Conservation (phyloP, 73 alveolate species). For the Uronychia setigera region DNA sequence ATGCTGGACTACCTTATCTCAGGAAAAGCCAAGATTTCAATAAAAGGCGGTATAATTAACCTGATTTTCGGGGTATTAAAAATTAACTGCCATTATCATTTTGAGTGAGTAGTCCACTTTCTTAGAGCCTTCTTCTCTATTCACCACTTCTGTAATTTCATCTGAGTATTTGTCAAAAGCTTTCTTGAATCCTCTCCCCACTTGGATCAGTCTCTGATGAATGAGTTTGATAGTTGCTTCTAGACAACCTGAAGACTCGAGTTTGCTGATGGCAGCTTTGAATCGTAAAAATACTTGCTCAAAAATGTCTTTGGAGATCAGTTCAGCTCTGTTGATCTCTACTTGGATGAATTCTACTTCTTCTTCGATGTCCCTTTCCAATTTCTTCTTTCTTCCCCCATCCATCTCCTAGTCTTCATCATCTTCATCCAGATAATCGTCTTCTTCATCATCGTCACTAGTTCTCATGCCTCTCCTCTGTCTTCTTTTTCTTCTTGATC, state of each 20-base stretch:
- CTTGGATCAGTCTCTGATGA: neutral
- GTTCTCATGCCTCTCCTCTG: neutral
- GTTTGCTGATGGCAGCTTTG: neutral
- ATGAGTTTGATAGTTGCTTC: neutral
- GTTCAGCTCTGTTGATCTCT: neutral
- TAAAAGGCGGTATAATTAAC: no score
- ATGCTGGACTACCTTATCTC: no score
- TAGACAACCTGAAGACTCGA: neutral
- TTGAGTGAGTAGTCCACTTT: no score
- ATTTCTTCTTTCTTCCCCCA: neutral
- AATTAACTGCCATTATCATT: no score
- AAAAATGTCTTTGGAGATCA: neutral
- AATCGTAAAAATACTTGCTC: neutral
- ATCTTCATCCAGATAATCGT: neutral
- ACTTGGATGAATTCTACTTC: neutral
- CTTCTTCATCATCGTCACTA: neutral
- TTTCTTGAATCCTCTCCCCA: neutral
- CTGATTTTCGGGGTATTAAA: no score
- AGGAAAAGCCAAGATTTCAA: no score
- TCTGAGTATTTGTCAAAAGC: neutral
- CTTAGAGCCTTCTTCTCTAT: no score
- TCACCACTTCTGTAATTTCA: neutral
- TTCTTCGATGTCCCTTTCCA: neutral
- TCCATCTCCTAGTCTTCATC: no score
- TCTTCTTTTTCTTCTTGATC: neutral